Evolutionary conservation across 352 stramenopile species (phyloP).

Genomic region (Phytophthora sansomeana): DNA sequence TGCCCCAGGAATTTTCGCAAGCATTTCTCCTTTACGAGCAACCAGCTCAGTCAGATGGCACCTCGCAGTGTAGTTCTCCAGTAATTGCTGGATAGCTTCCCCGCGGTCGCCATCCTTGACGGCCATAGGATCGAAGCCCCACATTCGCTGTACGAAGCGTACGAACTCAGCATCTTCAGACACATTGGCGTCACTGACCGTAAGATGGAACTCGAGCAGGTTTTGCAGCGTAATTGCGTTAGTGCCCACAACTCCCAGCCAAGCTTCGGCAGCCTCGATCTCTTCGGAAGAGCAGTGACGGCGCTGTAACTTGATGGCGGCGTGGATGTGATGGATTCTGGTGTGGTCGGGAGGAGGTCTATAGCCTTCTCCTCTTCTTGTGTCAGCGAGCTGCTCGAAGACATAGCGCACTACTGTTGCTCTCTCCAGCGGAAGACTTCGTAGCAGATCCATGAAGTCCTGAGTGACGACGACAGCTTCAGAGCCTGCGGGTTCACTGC

Average conservation of each 20-base stretch:
- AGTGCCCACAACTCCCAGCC: slow-evolving; percentile 32
- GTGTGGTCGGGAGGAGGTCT: slow-evolving; percentile 58
- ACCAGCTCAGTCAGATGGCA: slow-evolving; percentile 24
- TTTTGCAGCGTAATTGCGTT: slow-evolving; percentile 39
- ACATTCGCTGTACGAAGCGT: slow-evolving; percentile 66
- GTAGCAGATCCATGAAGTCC: slow-evolving; percentile 50
- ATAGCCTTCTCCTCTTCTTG: slow-evolving; percentile 47
- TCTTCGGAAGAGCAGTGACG: slow-evolving; percentile 49
- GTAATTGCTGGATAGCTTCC: slow-evolving; percentile 32
- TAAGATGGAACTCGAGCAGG: slow-evolving; percentile 59
- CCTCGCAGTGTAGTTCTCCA: slow-evolving; percentile 47
- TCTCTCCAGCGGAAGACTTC: slow-evolving; percentile 44
- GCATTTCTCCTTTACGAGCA: slow-evolving; percentile 37
- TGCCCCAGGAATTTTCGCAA: slow-evolving; percentile 34
- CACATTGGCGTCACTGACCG: slow-evolving; percentile 54
- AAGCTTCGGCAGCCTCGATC: slow-evolving; percentile 39
- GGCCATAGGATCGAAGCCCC: slow-evolving; percentile 50
- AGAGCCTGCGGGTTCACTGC: slow-evolving; percentile 31
- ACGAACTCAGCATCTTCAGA: slow-evolving; percentile 72
- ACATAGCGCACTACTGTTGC: slow-evolving; percentile 50
- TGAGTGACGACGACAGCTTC: slow-evolving; percentile 29
- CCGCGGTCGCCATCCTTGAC: slow-evolving; percentile 40
- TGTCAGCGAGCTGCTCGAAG: slow-evolving; percentile 69
- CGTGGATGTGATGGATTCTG: slow-evolving; percentile 52
- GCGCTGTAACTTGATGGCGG: slow-evolving; percentile 58